Evolutionary conservation across 352 stramenopile genomes (phyloP), one percentile per base, ranked within the genome.

Genomic region (Aphanomyces astaci): DNA sequence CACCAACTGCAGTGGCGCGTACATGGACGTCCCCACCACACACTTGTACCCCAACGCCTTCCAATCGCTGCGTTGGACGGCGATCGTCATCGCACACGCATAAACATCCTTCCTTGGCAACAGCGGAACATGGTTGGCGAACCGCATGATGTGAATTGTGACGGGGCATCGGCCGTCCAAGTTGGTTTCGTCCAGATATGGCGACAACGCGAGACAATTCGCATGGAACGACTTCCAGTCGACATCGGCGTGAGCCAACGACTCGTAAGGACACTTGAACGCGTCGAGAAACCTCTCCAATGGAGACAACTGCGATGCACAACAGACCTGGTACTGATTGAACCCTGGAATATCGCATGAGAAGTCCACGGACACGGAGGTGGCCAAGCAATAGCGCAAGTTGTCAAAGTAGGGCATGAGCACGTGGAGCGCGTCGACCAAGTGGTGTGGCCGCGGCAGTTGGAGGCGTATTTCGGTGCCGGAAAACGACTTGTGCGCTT

Each of bases 401-500:
- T 63, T 87, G 70, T 89, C 78, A 31, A 94, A 90, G 59, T 92
- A 94, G 28, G 84, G 32, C 7, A 78, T 72, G 24, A 94, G 59
- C 15, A 64, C 72, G 31, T 87, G 77, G 9, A 78, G 76, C 28
- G 75, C 80, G 22, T 76, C 74, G 28, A 85, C 78, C 4, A 88
- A n/a, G 0, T 86, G 15, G 4, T 69, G 55, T 43, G 83, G 81
- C 51, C 60, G 77, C 22, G 85, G 83, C 30, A 94, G 72, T 10
- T 75, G 75, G 32, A 94, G 63, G 7, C 81, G 75, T 78, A 94
- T 88, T 52, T 94, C 83, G 7, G 85, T 94, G 13, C 85, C 85
- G 2, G 85, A 92, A 55, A 94, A 92, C 31, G 78, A 64, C 11
- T 83, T 70, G 39, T 93, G 83, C 3, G 65, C 63, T 72, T 90